These are phyloP conservation scores for Saprolegnia diclina DNA, from an alignment of 352 stramenopile genomes.

Conservation along the genomic window DNA sequence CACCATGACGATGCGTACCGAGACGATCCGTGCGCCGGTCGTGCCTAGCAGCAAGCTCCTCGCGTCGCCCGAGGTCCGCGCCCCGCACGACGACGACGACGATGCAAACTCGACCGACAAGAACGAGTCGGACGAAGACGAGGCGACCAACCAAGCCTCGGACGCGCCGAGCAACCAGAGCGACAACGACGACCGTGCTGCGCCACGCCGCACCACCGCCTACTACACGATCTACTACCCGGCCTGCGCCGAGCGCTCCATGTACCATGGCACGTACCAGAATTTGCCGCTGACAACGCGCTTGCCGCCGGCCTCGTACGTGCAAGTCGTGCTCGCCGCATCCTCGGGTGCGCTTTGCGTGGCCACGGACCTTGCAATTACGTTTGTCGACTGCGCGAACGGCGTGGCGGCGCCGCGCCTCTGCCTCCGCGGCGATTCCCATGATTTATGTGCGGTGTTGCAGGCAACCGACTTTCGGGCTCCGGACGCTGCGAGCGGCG, in stretches of 20 bases:
- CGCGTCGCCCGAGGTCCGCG: neutral
- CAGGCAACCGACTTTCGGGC: neutral
- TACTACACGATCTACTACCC: neutral
- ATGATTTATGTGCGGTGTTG: neutral
- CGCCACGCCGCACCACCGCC: neutral
- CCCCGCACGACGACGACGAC: neutral
- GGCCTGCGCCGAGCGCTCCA: neutral
- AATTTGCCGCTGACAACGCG: neutral
- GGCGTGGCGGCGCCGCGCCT: neutral
- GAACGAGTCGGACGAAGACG: neutral
- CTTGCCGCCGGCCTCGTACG: neutral
- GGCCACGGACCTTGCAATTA: neutral
- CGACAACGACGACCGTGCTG: neutral
- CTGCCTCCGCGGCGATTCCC: neutral
- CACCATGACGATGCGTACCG: too few relatives aligned
- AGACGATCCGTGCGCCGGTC: too few relatives aligned
- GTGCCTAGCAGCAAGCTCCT: neutral
- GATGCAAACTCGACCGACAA: slow-evolving; percentile 1
- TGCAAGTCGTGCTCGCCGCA: neutral
- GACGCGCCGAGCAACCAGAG: neutral
- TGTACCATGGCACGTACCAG: neutral
- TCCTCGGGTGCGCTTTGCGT: neutral
- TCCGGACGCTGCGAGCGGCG: neutral
- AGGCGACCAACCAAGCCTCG: neutral
- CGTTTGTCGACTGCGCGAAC: neutral